Base-by-base conservation (phyloP, 1,284 basidiomycete species). In the Cerrena zonata region DNA sequence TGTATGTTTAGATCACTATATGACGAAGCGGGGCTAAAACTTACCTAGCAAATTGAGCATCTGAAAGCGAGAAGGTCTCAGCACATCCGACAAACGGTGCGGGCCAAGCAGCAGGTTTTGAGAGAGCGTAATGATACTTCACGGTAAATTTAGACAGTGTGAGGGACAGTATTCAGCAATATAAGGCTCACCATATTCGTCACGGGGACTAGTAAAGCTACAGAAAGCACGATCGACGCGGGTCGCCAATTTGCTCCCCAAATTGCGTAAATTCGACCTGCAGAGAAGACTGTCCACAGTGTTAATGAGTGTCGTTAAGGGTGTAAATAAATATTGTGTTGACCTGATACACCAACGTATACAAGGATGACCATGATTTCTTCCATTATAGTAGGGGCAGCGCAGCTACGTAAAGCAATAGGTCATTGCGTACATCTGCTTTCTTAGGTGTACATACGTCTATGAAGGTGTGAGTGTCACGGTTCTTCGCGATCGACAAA, bases 221-320 rank as follows among this genome's bases (percentile, higher is more conserved):
- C 25, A 26, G 34, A n/a, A n/a, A 45, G 25, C 5, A 45, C 44
- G 24, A 7, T 5, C n/a, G 34, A 19, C 3, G 44, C 44, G 4
- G 24, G 24, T 45, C 44, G 3, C 44, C 22, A 45, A 21, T 45
- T 26, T 27, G 13, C n/a, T 15, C 34, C 25, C 44, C 44, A 45
- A n/a, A 45, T 45, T 18, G 44, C 44, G 26, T 45, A 45, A 27
- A 45, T 45, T 11, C 44, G 21, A 10, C 26, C 24, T n/a, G 44
- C 25, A 25, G 44, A 45, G 23, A 45, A 45, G 15, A 27, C 44
- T 45, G 15, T 15, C 24, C 15, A 3, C 22, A 22, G n/a, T 7
- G 5, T 15, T 45, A 13, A 45, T 23, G 13, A 18, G n/a, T 18
- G 22, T 11, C 4, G n/a, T 4, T n/a, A 27, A 27, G 11, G 4